A percentile compares a stretch with the other conserved stretches of the same genome.
phyloP scores from a whole-genome alignment of 1,284 basidiomycete species.

The Leccinum pachyderme region DNA sequence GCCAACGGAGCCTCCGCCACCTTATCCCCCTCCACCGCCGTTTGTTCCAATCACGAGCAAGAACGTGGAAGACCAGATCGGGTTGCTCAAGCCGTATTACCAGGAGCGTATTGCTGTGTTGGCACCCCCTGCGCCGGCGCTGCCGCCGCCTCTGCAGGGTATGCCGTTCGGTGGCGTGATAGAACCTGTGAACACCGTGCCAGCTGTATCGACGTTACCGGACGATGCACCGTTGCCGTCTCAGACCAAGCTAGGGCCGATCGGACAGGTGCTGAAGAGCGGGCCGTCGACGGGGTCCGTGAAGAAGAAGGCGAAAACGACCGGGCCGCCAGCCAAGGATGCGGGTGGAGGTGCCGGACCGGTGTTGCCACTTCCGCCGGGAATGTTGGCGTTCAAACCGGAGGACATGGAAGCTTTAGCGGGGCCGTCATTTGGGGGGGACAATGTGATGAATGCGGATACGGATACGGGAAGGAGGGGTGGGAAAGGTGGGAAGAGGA shows the following conservation, averaged over 20 bases:
- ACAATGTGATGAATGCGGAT: constrained; percentile 1
- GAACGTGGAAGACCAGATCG: constrained; percentile 77
- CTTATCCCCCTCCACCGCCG: constrained; percentile 82
- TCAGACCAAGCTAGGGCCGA: constrained; percentile 70
- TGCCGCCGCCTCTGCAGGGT: constrained; percentile 14
- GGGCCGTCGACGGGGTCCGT: constrained; percentile 36
- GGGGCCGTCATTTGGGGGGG: constrained; percentile 10
- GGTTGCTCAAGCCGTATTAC: constrained; percentile 80
- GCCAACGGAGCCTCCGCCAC: constrained; percentile 76
- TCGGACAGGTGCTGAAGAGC: constrained; percentile 64
- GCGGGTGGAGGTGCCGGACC: constrained; percentile 11
- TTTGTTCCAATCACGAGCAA: constrained; percentile 68
- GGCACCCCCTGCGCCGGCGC: constrained; percentile 22
- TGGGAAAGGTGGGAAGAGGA: constrained; percentile 27
- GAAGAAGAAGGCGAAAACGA: constrained; percentile 41
- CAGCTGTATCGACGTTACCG: constrained; percentile 24
- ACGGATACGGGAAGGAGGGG: constrained; percentile 3
- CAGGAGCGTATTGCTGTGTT: constrained; percentile 52
- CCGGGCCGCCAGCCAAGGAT: constrained; percentile 17
- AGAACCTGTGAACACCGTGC: not conserved
- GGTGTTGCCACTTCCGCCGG: constrained; percentile 19
- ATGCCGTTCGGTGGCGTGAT: constrained; percentile 12
- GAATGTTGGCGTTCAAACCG: constrained; percentile 25
- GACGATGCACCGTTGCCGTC: constrained; percentile 60
- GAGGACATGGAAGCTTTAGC: constrained; percentile 27